Conservation (phyloP, 2,329 filamentous ascomycete genomes). For the Aureobasidium namibiae region DNA sequence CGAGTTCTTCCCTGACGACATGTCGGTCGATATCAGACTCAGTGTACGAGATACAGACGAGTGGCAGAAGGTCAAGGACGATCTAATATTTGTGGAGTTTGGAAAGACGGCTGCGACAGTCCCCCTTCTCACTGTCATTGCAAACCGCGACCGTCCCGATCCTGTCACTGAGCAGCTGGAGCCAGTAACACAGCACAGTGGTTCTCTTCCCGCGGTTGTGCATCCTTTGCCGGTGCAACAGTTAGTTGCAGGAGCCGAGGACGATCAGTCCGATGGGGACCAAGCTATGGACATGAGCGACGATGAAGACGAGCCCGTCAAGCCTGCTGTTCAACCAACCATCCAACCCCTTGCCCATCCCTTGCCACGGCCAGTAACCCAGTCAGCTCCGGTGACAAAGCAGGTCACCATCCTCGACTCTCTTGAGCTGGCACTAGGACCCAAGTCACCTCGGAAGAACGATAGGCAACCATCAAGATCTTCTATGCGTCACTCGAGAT, state of each 20-base stretch:
- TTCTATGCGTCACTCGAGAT: slow-evolving; percentile 19
- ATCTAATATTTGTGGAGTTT: slow-evolving; percentile 43
- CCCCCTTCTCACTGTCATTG: slow-evolving; percentile 35
- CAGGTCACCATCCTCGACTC: slow-evolving; percentile 17
- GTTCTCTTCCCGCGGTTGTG: neutral
- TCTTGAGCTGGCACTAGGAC: slow-evolving; percentile 26
- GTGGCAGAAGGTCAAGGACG: slow-evolving; percentile 42
- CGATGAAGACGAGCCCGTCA: slow-evolving; percentile 11
- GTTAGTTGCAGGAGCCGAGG: slow-evolving; percentile 19
- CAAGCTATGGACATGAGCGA: slow-evolving; percentile 17
- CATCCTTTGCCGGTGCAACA: neutral
- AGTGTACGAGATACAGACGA: slow-evolving; percentile 42
- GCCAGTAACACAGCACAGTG: neutral
- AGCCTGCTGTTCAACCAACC: neutral
- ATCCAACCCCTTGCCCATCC: neutral
- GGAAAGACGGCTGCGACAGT: slow-evolving; percentile 34
- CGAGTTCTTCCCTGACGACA: slow-evolving; percentile 39
- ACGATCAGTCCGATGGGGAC: slow-evolving; percentile 20
- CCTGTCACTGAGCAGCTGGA: slow-evolving; percentile 15
- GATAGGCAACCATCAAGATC: slow-evolving; percentile 14
- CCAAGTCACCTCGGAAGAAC: neutral
- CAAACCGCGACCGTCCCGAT: slow-evolving; percentile 32
- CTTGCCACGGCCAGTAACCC: neutral
- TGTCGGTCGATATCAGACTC: slow-evolving; percentile 35
- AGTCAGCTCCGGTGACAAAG: neutral